These are phyloP conservation scores for Exophiala calicioides DNA, from an alignment of 2,329 filamentous ascomycete genomes.

Conservation along the genomic window DNA sequence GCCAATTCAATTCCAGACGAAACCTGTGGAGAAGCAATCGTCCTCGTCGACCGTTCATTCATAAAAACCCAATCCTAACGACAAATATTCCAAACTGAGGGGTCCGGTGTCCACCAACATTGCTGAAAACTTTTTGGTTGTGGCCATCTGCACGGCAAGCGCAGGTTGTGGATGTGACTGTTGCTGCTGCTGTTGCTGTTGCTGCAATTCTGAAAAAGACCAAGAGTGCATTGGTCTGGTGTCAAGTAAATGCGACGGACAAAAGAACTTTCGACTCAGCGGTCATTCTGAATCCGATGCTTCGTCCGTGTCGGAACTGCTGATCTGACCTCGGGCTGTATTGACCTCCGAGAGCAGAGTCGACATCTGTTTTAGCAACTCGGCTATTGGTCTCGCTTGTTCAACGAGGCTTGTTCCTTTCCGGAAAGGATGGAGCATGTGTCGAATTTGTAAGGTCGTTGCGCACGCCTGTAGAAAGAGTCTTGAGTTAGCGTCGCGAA, in stretches of 20 bases:
- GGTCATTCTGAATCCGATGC: slow-evolving; percentile 14
- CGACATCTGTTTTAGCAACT: slow-evolving; percentile 55
- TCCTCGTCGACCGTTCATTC: slow-evolving; percentile 8
- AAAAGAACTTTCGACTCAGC: not conserved
- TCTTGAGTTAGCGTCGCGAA: slow-evolving; percentile 32
- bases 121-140: not conserved
- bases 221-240: too few relatives aligned
- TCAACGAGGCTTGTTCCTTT: slow-evolving; percentile 65
- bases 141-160: not conserved
- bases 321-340: slow-evolving; percentile 4
- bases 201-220: too few relatives aligned
- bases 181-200: too few relatives aligned
- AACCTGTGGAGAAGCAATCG: not conserved
- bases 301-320: slow-evolving; percentile 17
- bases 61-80: slow-evolving; percentile 5
- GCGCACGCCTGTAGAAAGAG: slow-evolving; percentile 69
- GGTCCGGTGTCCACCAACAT: too few relatives aligned
- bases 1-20: slow-evolving; percentile 2
- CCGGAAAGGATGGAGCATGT: slow-evolving; percentile 71
- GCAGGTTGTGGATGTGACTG: too few relatives aligned
- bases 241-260: too few relatives aligned
- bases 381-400: slow-evolving; percentile 74
- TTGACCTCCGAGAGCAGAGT: slow-evolving; percentile 16
- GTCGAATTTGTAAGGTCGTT: slow-evolving; percentile 74
- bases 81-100: slow-evolving; percentile 1